Evolutionary conservation across 1,284 basidiomycete genomes (phyloP).

Genomic region (Cystobasidium pallidum): DNA sequence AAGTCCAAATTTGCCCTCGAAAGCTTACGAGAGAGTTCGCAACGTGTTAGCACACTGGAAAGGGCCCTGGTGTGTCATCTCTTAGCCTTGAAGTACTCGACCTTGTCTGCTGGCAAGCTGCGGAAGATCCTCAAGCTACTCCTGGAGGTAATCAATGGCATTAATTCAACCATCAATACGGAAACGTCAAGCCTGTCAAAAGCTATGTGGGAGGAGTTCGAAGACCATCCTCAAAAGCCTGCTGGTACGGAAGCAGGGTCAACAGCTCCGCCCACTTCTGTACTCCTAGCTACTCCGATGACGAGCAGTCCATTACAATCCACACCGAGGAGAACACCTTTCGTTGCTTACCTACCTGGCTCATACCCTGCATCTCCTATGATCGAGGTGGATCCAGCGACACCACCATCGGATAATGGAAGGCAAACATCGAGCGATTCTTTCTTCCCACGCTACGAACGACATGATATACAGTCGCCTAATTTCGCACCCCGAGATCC

Average conservation of each 20-base stretch:
- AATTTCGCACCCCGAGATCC: constrained; percentile 32
- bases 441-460: neutral
- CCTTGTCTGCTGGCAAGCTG: neutral
- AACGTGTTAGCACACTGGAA: neutral
- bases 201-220: constrained; percentile 27
- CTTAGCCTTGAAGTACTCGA: constrained; percentile 14
- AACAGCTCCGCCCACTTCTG: constrained; percentile 7
- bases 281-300: constrained; percentile 24
- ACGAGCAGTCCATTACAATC: constrained; percentile 9
- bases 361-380: constrained; percentile 33
- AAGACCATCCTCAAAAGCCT: neutral
- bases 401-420: constrained; percentile 3
- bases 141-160: neutral
- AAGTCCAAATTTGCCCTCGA: constrained; percentile 16
- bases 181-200: constrained; percentile 4
- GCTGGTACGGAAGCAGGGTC: neutral
- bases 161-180: constrained; percentile 20
- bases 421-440: neutral
- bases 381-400: constrained; percentile 37
- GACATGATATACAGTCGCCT: neutral
- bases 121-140: neutral
- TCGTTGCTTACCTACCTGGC: constrained; percentile 30
- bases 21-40: constrained; percentile 9
- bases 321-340: constrained; percentile 17
- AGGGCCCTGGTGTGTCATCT: constrained; percentile 22